phyloP scores from a whole-genome alignment of 2,329 filamentous ascomycete genomes.

The Fusarium camptoceras region DNA sequence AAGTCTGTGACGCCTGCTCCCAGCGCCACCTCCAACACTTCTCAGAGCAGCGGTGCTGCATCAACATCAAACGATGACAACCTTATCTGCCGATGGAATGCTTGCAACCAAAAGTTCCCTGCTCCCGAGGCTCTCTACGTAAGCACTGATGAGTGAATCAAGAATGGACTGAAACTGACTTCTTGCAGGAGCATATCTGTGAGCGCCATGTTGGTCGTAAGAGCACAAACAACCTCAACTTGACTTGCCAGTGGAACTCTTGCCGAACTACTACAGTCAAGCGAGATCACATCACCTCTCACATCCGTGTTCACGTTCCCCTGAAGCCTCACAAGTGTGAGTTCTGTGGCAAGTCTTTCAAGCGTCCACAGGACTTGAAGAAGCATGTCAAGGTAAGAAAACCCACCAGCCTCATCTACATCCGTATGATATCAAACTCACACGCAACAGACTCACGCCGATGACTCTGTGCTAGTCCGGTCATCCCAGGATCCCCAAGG shows the following conservation, averaged over 20 bases:
- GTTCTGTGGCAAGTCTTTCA: conserved; percentile 98
- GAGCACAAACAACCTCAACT: conserved; percentile 97
- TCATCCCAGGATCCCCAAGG: conserved; percentile 64
- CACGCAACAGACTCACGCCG: conserved; percentile 79
- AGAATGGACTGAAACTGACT: conserved; percentile 8
- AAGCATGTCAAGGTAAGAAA: conserved; percentile 88
- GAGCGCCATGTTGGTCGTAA: conserved; percentile 98
- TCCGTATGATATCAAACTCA: conserved; percentile 37
- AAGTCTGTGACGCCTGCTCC: conserved; percentile 66
- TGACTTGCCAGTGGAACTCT: conserved; percentile 97
- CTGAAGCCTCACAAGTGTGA: conserved; percentile 99
- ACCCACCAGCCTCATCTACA: background rate
- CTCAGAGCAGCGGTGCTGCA: conserved; percentile 56
- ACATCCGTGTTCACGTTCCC: conserved; percentile 98
- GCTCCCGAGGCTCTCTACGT: conserved; percentile 71
- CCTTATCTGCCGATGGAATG: conserved; percentile 70
- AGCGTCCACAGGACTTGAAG: conserved; percentile 98
- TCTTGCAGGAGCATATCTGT: conserved; percentile 90
- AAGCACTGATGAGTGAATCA: conserved; percentile 48
- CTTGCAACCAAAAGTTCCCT: conserved; percentile 69
- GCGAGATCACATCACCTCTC: conserved; percentile 98
- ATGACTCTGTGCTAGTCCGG: conserved; percentile 82
- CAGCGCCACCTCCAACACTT: conserved; percentile 60
- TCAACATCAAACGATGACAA: conserved; percentile 62
- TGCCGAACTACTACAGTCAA: conserved; percentile 98